Conservation (phyloP, 2,329 filamentous ascomycete genomes). For the Scortechinia acanthostroma region DNA sequence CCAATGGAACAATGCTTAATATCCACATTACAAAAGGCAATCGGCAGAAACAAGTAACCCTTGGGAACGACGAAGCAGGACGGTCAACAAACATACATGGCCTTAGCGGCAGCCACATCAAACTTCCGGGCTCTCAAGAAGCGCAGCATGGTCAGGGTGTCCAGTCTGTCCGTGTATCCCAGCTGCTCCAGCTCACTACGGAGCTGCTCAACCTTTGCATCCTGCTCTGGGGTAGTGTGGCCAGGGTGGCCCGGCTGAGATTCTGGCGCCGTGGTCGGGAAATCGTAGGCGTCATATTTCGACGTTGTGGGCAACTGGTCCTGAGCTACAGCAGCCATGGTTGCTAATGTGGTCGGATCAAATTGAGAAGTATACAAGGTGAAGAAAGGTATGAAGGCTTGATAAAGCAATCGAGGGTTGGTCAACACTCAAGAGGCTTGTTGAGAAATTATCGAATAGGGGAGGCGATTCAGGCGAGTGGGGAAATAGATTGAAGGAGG, state of each 20-base stretch:
- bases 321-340: no score
- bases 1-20: background rate
- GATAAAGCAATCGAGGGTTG: no score
- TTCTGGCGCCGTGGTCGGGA: constrained; percentile 70
- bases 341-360: no score
- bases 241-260: constrained; percentile 75
- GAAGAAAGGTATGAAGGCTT: no score
- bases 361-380: no score
- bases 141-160: constrained; percentile 85
- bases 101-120: constrained; percentile 73
- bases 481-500: no score
- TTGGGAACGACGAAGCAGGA: constrained; percentile 7
- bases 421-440: no score
- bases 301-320: constrained; percentile 30
- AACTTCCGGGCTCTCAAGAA: constrained; percentile 95
- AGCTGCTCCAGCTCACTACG: constrained; percentile 76
- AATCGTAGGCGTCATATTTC: constrained; percentile 96
- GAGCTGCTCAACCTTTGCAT: constrained; percentile 82
- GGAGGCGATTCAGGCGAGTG: no score
- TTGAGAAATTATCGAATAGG: no score
- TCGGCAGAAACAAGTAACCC: background rate
- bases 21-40: background rate
- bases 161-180: constrained; percentile 76
- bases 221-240: constrained; percentile 77
- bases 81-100: constrained; percentile 61